Evolutionary conservation across 2,329 filamentous ascomycete genomes (phyloP), one percentile per base, ranked within the genome.

Genomic region (Hawksworthiomyces lignivorus): DNA sequence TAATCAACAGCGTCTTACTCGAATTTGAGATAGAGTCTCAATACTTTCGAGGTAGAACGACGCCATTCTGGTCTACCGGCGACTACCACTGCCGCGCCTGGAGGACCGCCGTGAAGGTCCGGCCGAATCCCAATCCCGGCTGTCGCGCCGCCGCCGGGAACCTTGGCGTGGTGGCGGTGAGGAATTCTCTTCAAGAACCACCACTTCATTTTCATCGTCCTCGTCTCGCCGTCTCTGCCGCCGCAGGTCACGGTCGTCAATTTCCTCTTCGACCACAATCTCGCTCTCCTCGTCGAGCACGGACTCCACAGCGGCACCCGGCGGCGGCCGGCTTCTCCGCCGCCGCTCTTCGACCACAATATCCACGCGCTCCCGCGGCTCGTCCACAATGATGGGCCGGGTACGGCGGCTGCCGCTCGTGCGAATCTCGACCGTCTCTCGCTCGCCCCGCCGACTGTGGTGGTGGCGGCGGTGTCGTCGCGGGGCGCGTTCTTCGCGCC

Each of bases 371-470:
- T 57, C 56, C 12, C 49, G 45, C 22, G 44, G 45, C 41, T 54
- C 53, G 35, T 56, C 56, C 17, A 56, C 52, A 36, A 55, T 49
- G 15, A 57, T 45, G 10, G 54, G 46, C 27, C 46, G 33, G 15
- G 32, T 31, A 17, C 44, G 41, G n/a, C 39, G 31, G 31, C 19
- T 21, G 31, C 39, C 37, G 38, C 37, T 47, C 22, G 42, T 45
- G 28, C 52, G 49, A 12, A 60, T 50, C 52, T 60, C 57, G 14
- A 58, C 51, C 26, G 52, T 56, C 46, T 54, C 55, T 33, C 50
- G 50, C 22, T 41, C 44, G 36, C 51, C 43, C 19, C 39, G 50
- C 11, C 41, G 43, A 8, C 42, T 41, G 29, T 52, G 46, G 33
- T 41, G 44, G 36, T 48, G 37, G 39, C 51, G 36, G 24, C 49